Evolutionary conservation across 148 eudicot genomes (phyloP).

Genomic region (Cornus suecica): DNA sequence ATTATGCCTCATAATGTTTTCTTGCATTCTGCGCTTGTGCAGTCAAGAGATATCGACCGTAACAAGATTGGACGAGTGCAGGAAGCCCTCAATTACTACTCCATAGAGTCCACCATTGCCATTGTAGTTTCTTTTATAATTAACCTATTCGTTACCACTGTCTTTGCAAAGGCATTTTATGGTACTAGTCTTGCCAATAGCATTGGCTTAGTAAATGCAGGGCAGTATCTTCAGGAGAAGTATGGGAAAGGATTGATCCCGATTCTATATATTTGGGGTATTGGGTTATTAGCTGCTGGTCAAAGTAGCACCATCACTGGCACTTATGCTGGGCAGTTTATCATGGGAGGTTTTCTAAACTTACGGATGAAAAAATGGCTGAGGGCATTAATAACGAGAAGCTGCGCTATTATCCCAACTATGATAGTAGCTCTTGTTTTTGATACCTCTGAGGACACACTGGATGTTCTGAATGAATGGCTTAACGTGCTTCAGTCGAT

Average conservation of each 20-base stretch:
- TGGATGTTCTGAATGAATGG: conserved; percentile 91
- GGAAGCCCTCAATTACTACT: conserved; percentile 86
- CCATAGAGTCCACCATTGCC: conserved; percentile 82
- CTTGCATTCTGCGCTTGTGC: conserved; percentile 94
- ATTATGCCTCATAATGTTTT: conserved; percentile 99
- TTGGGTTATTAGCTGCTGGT: conserved; percentile 93
- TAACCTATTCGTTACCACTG: conserved; percentile 84
- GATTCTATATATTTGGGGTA: conserved; percentile 87
- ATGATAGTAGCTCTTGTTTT: conserved; percentile 79
- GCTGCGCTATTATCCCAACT: conserved; percentile 93
- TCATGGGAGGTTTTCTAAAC: conserved; percentile 94
- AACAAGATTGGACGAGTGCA: conserved; percentile 63
- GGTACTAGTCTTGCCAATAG: conserved; percentile 70
- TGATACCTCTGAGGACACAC: conserved; percentile 63
- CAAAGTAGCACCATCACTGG: conserved; percentile 99
- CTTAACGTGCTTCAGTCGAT: conserved; percentile 91
- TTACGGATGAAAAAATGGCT: conserved; percentile 83
- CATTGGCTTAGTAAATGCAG: conserved; percentile 91
- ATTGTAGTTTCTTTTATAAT: conserved; percentile 75
- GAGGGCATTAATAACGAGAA: conserved; percentile 92
- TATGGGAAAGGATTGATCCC: conserved; percentile 87
- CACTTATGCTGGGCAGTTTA: conserved; percentile 97
- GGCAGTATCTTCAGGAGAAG: conserved; percentile 77
- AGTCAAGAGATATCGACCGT: conserved; percentile 80
- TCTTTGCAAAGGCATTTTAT: conserved; percentile 90